Base-by-base conservation (phyloP, 768 basidiomycete species). In the Auricularia sp. region DNA sequence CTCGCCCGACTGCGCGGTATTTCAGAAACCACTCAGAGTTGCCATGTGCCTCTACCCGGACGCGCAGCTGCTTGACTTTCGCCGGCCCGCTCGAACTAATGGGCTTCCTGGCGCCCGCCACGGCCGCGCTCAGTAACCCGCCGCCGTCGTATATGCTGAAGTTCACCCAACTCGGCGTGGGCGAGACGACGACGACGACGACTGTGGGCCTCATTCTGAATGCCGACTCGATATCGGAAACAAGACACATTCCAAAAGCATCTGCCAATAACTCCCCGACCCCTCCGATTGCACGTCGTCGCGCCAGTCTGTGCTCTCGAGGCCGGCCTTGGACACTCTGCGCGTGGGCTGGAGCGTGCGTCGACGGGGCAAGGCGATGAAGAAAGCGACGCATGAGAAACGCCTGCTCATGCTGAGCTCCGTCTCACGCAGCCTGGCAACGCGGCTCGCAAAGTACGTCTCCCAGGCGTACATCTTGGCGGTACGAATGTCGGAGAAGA, bases 241-340 rank as follows among this genome's bases (percentile, higher is more conserved):
- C 29, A 29, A 29, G 29, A 29, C 29, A 29, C 29, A 29, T 29
- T 29, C 29, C 29, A 3, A 29, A 29, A 29, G 2, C 29, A 29
- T 29, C 47, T 51, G 3, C 47, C 47, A 51, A 51, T 51, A 3
- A 3, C 18, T 3, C 11, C 47, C 47, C 10, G 10, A 11, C 18
- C 47, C 47, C 47, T 51, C 47, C 10, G 47, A 51, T 3, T 51
- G 11, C 18, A 3, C 47, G 47, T 10, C 47, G 47, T 59, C 56
- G 56, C 56, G 56, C 56, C 12, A 44, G 36, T 61, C 47, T 34
- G 68, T 66, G 71, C 86, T 92, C 78, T 97, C 94, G 67, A 97
- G 75, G 36, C 94, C 94, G 3, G 94, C 93, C 76, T 97, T 97
- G 73, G 91, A 93, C 66, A 93, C 93, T 67, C 94, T 79, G 66